Evolutionary conservation across 768 basidiomycete genomes (phyloP).

Genomic region (Lactifluus subvellereus): DNA sequence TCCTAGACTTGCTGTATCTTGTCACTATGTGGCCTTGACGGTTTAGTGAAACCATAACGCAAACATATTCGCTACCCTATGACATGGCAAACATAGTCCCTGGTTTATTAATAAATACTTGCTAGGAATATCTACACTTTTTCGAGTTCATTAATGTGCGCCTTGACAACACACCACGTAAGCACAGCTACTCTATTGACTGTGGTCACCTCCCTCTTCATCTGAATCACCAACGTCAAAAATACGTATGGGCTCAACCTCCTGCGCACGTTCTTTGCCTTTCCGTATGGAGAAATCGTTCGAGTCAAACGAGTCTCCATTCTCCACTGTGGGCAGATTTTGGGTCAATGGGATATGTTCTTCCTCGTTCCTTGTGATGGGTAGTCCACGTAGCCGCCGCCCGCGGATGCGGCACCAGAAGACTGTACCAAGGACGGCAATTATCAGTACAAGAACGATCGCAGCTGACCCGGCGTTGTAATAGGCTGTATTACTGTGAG

Average conservation of each 20-base stretch:
- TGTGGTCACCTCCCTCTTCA: constrained; percentile 32
- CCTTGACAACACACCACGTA: neutral
- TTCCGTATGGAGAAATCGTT: constrained; percentile 27
- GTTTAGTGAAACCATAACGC: constrained; percentile 79
- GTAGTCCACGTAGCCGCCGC: constrained; percentile 37
- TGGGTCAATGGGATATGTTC: constrained; percentile 67
- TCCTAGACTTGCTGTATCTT: constrained; percentile 72
- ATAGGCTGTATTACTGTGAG: constrained; percentile 52
- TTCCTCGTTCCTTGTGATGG: constrained; percentile 40
- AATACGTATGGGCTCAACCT: constrained; percentile 32
- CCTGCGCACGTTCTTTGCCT: constrained; percentile 34
- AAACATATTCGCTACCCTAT: constrained; percentile 38
- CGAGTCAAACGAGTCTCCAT: constrained; percentile 18
- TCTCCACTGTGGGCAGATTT: constrained; percentile 28
- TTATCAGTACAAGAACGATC: constrained; percentile 72
- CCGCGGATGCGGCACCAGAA: constrained; percentile 71
- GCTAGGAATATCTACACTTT: neutral
- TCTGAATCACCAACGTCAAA: constrained; percentile 45
- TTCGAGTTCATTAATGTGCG: neutral
- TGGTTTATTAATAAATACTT: neutral
- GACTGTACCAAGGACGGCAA: constrained; percentile 60
- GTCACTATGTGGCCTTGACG: constrained; percentile 79
- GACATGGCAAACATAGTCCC: neutral
- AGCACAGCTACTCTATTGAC: neutral
- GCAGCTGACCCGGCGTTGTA: constrained; percentile 90